Evolutionary conservation across 1,284 basidiomycete genomes (phyloP), one percentile per base, ranked within the genome.

Genomic region (Grifola frondosa): DNA sequence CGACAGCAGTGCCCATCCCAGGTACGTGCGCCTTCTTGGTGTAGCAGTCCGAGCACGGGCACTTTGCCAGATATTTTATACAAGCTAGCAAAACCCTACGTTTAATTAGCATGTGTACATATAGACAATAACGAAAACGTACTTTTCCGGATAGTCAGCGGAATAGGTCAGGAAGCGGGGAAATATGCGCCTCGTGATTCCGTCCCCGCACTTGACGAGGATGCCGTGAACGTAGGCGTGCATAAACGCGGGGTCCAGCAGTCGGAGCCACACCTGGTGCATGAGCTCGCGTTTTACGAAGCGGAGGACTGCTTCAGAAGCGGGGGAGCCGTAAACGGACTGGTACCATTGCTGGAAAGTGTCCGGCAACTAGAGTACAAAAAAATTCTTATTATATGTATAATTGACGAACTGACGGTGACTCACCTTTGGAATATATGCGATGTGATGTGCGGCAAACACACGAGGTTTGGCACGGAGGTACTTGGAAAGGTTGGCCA

Each of bases 111-210:
- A 48, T 65, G 60, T 3, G 57, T 40, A 35, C 8, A 9, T 3
- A 11, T 4, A 9, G 25, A 7, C 12, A 19, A 21, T 11, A 20
- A 22, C 3, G 24, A n/a, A 3, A 17, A 40, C 54, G 19, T 43
- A 64, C 62, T 59, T 61, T 32, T 64, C 60, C 10, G 58, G 60
- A 41, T 64, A 64, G 29, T 63, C 61, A 2, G 62, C 61, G 6
- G 59, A 56, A 31, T 63, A 61, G 0, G 50, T 52, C 21, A 63
- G 54, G 10, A 64, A 41, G 1, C 60, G 46, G 3, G 54, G 54
- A 40, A 49, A 64, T 0, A 63, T 8, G 0, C 56, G 52, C 0
- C 59, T 47, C 5, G 7, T 7, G 0, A 57, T 32, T 1, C 58
- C 52, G 33, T 64, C 62, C 2, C 30, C 41, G 21, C 61, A 64